These are phyloP conservation scores for Sclerotinia borealis DNA, from an alignment of 2,329 filamentous ascomycete species.

Conservation along the genomic window DNA sequence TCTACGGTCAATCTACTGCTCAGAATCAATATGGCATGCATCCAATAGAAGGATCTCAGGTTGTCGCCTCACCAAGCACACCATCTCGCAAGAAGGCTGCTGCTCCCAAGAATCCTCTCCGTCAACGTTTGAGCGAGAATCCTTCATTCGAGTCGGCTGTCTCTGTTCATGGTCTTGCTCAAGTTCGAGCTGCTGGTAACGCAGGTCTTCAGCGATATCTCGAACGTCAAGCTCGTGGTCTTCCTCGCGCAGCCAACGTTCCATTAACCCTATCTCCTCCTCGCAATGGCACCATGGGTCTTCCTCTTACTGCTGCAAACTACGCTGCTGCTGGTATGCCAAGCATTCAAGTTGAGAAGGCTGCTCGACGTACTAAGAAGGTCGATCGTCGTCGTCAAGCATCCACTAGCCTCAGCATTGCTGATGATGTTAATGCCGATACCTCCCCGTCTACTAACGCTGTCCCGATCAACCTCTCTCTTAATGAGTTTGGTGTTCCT, in stretches of 20 bases:
- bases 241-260: slow-evolving; percentile 1
- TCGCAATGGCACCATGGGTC: slow-evolving; percentile 5
- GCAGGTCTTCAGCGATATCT: not conserved
- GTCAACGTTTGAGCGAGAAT: slow-evolving; percentile 7
- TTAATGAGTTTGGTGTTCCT: not conserved
- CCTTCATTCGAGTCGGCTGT: slow-evolving; percentile 7
- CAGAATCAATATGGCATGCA: not conserved
- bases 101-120: not conserved
- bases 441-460: not conserved
- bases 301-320: slow-evolving; percentile 8
- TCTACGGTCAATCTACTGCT: not conserved
- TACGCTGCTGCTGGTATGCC: slow-evolving; percentile 12
- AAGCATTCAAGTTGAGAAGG: not conserved
- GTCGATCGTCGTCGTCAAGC: not conserved
- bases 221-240: slow-evolving; percentile 3
- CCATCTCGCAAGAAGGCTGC: not conserved
- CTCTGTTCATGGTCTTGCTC: slow-evolving; percentile 4
- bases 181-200: not conserved
- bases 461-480: not conserved
- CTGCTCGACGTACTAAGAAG: not conserved
- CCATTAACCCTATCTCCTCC: not conserved
- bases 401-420: not conserved
- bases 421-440: not conserved
- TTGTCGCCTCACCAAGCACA: not conserved
- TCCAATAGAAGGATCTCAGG: not conserved